Evolutionary conservation across 2,329 filamentous ascomycete genomes (phyloP).

Genomic region (Cladosporium sp.): DNA sequence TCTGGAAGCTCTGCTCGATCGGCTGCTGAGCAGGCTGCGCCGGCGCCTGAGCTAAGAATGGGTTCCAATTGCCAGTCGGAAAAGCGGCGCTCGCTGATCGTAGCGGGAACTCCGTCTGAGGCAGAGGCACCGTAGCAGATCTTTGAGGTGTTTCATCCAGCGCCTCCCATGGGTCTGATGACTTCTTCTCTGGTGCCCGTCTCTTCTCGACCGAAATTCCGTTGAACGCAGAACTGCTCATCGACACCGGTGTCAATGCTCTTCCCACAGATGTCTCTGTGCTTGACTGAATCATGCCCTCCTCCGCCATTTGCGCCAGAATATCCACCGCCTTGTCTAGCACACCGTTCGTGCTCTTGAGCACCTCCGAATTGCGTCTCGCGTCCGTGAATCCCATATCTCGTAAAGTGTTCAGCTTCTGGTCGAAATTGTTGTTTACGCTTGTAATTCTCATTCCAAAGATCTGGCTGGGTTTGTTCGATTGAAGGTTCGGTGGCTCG

Average conservation of each 20-base stretch:
- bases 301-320: conserved; percentile 76
- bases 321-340: conserved; percentile 82
- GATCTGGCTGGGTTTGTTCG: conserved; percentile 53
- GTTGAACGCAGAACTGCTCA: conserved; percentile 42
- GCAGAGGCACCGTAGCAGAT: conserved; percentile 24
- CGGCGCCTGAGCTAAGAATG: conserved; percentile 54
- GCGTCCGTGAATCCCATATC: conserved; percentile 92
- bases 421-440: conserved; percentile 63
- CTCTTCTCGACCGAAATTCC: conserved; percentile 42
- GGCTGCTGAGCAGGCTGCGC: conserved; percentile 30
- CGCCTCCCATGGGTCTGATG: conserved; percentile 41
- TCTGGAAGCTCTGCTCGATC: conserved; percentile 57
- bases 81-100: conserved; percentile 31
- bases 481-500: conserved; percentile 21
- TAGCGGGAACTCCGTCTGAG: conserved; percentile 25
- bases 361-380: conserved; percentile 71
- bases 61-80: conserved; percentile 56
- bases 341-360: conserved; percentile 80
- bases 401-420: conserved; percentile 70
- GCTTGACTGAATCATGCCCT: conserved; percentile 40
- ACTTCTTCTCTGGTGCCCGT: conserved; percentile 21
- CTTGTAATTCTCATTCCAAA: conserved; percentile 42
- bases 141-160: conserved; percentile 32
- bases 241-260: conserved; percentile 38
- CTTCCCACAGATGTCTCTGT: conserved; percentile 21